These are phyloP conservation scores for Phaffia rhodozyma DNA, from an alignment of 1,284 basidiomycete species.

Conservation along the genomic window DNA sequence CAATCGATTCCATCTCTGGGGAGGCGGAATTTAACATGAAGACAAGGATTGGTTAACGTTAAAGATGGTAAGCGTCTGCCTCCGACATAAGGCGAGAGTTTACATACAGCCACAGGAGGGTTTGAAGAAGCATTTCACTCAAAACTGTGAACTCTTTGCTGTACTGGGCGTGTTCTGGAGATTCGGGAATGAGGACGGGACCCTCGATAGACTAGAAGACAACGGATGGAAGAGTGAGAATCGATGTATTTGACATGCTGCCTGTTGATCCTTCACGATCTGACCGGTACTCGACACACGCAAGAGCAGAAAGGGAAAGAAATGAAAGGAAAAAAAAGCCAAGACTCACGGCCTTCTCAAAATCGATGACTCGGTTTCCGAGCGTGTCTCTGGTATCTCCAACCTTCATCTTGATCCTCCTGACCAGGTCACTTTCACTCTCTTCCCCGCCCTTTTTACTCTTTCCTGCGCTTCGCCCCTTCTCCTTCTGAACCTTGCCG, in stretches of 20 bases:
- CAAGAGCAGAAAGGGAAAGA: background rate
- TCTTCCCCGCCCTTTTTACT: background rate
- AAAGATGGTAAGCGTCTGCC: no score
- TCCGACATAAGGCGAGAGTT: no score
- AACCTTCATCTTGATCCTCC: conserved; percentile 7
- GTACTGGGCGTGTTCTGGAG: background rate
- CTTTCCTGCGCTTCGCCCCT: conserved; percentile 19
- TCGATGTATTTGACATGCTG: background rate
- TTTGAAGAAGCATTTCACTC: conserved; percentile 24
- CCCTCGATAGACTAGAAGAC: conserved; percentile 21
- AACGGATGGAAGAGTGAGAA: conserved; percentile 9
- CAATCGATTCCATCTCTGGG: conserved; percentile 26
- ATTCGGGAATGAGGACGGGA: conserved; percentile 8
- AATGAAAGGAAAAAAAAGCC: background rate
- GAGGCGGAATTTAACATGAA: no score
- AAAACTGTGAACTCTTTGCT: conserved; percentile 9
- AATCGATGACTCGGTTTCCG: conserved; percentile 6
- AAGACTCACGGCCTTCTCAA: conserved; percentile 11
- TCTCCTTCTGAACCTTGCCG: conserved; percentile 16
- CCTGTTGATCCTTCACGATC: background rate
- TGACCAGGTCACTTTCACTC: conserved; percentile 11
- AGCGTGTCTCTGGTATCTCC: conserved; percentile 5
- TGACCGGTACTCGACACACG: background rate
- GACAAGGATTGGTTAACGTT: no score
- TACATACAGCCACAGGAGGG: conserved; percentile 24